Conservation (phyloP, 148 eudicot genomes). For the Beta vulgaris region DNA sequence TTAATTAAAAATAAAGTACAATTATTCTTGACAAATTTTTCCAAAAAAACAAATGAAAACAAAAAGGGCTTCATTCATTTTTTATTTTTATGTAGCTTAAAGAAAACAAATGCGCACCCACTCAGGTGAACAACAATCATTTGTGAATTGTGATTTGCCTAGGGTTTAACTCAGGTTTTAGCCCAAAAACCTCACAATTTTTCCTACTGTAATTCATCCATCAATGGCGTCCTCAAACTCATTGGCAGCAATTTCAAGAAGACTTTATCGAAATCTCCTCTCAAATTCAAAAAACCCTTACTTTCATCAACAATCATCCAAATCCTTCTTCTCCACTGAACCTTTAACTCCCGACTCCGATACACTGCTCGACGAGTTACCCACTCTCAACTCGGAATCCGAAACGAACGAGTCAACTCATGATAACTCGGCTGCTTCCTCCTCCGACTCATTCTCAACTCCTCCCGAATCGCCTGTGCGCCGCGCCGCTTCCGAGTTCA, state of each 20-base stretch:
- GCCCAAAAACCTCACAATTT: background rate
- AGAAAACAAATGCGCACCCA: too few relatives aligned
- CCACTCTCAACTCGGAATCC: conserved; percentile 28
- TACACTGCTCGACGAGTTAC: conserved; percentile 21
- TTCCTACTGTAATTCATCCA: background rate
- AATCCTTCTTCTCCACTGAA: conserved; percentile 37
- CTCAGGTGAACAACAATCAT: too few relatives aligned
- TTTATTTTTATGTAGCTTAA: too few relatives aligned
- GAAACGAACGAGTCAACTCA: conserved; percentile 26
- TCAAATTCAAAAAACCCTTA: conserved; percentile 14
- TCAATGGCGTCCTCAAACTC: conserved; percentile 22
- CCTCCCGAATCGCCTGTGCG: conserved; percentile 17
- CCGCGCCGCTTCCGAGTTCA: conserved; percentile 11
- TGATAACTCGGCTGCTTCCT: conserved; percentile 21
- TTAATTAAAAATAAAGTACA: too few relatives aligned
- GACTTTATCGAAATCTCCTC: conserved; percentile 8
- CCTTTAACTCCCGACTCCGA: conserved; percentile 32
- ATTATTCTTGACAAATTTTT: too few relatives aligned
- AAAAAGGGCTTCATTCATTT: too few relatives aligned
- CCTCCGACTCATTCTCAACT: conserved; percentile 15
- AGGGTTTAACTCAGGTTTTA: conserved; percentile 28
- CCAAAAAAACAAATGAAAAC: too few relatives aligned
- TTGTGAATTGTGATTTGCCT: too few relatives aligned
- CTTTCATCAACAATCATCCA: conserved; percentile 12
- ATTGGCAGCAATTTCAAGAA: conserved; percentile 16